A percentile compares a stretch with the other conserved stretches of the same genome.
Conservation (phyloP, 2,329 filamentous ascomycete species). For the Phaeomoniella chlamydospora region DNA sequence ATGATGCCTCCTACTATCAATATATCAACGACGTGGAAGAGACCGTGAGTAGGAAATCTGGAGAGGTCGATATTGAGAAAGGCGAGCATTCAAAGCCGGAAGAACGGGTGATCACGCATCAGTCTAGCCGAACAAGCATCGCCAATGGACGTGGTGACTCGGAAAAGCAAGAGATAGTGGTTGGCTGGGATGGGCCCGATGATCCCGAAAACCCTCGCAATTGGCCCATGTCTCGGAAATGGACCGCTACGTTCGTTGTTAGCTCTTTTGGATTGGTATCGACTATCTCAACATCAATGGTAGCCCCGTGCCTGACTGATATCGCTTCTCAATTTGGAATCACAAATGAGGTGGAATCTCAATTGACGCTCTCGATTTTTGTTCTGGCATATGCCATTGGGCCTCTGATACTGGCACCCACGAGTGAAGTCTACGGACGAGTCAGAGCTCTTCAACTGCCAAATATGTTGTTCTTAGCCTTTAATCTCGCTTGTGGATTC, state of each 20-base stretch:
- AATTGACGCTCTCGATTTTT: slow-evolving; percentile 41
- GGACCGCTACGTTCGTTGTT: slow-evolving; percentile 39
- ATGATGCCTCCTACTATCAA: no score
- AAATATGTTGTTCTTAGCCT: slow-evolving; percentile 41
- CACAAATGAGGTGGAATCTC: slow-evolving; percentile 23
- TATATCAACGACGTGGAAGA: no score
- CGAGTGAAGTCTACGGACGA: slow-evolving; percentile 43
- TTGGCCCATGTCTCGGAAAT: slow-evolving; percentile 42
- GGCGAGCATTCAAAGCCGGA: no score
- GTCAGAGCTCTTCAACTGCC: slow-evolving; percentile 38
- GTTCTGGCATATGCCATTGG: slow-evolving; percentile 39
- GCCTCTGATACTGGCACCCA: slow-evolving; percentile 35
- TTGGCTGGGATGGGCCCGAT: slow-evolving; percentile 38
- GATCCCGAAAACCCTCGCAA: slow-evolving; percentile 34
- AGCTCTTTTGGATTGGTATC: slow-evolving; percentile 47
- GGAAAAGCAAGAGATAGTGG: no score
- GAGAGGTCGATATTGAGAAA: no score
- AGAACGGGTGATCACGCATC: no score
- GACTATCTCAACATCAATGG: slow-evolving; percentile 49
- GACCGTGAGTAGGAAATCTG: no score
- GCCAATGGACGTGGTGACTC: no score
- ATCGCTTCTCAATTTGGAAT: slow-evolving; percentile 43
- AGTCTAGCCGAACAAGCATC: no score
- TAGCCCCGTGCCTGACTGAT: slow-evolving; percentile 34
- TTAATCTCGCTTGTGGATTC: slow-evolving; percentile 46